Evolutionary conservation across 495 filamentous ascomycete species (phyloP), one percentile per base, ranked within the genome.

Genomic region (Aspergillus affinis): DNA sequence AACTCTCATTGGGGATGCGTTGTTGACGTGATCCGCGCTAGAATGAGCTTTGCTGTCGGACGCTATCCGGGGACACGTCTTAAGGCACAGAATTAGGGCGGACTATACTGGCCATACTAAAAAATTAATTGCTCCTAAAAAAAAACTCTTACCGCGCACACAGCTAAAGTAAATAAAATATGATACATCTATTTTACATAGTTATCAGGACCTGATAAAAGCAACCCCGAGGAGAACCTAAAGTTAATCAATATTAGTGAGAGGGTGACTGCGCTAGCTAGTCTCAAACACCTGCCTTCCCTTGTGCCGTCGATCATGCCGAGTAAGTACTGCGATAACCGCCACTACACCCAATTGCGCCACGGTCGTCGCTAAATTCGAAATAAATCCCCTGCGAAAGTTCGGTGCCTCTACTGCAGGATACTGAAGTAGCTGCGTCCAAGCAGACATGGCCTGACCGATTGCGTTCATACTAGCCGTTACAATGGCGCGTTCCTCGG

Each of bases 381-480:
- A 62, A 9, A 68, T 67, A 20, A 70, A 70, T 12, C 71, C 67
- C 13, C 15, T 62, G 17, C 53, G 63, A 19, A 75, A 74, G 23
- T 67, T 56, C 13, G 70, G 65, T 10, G 69, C 69, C 10, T 61
- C 50, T 18, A 60, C 68, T 29, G 71, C 71, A 3, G 69, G 65
- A 51, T 64, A 72, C 48, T 72, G 71, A 12, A 71, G 62, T 9
- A 74, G 58, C 41, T 73, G 71, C 19, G 71, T 72, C 46, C 68
- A 68, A 0, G 66, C 71, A 9, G 60, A 64, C 47, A 73, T 72
- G 9, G 71, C 72, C 61, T 74, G 71, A 6, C 72, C 73, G n/a
- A 75, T 71, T 6, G 73, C 65, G 51, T 73, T 76, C 68, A 74
- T 74, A 20, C 68, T 73, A 0, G 72, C 73, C 8, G 67, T 74